Evolutionary conservation across 2,329 filamentous ascomycete species (phyloP).

Genomic region (Colletotrichum scovillei): DNA sequence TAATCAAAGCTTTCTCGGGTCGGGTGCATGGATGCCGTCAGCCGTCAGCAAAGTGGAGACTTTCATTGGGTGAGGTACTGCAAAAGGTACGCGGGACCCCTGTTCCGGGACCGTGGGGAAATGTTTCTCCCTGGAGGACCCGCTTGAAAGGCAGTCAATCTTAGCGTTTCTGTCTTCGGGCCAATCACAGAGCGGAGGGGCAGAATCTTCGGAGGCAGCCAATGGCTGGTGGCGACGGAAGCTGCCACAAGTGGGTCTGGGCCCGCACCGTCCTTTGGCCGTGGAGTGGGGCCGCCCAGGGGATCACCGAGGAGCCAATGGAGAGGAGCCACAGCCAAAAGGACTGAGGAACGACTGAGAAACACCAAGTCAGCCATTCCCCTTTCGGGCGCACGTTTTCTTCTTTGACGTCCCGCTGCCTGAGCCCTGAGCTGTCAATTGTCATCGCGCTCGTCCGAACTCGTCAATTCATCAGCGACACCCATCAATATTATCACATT

Average conservation of each 20-base stretch:
- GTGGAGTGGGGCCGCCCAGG: background rate
- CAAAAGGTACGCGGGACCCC: too few species aligned
- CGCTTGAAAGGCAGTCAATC: background rate
- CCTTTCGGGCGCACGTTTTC: background rate
- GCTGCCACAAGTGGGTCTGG: background rate
- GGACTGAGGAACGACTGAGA: too few species aligned
- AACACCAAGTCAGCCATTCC: too few species aligned
- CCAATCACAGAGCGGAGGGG: background rate
- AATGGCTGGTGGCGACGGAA: background rate
- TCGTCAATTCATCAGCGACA: background rate
- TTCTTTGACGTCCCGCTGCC: background rate
- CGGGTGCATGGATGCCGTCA: background rate
- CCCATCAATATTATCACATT: background rate
- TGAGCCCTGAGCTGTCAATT: background rate
- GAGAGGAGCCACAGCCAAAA: too few species aligned
- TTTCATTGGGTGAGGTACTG: too few species aligned
- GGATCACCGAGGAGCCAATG: background rate
- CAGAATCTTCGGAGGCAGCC: background rate
- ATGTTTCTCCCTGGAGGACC: background rate
- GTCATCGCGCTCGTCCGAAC: background rate
- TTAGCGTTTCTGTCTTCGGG: fast-evolving
- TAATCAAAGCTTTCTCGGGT: background rate
- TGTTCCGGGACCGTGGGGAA: background rate
- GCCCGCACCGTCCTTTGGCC: background rate
- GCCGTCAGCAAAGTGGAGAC: background rate